Percentiles rank a stretch among this genome's conserved stretches.
Conservation (phyloP, 73 alveolate genomes). For the Paramecium sonneborni region DNA sequence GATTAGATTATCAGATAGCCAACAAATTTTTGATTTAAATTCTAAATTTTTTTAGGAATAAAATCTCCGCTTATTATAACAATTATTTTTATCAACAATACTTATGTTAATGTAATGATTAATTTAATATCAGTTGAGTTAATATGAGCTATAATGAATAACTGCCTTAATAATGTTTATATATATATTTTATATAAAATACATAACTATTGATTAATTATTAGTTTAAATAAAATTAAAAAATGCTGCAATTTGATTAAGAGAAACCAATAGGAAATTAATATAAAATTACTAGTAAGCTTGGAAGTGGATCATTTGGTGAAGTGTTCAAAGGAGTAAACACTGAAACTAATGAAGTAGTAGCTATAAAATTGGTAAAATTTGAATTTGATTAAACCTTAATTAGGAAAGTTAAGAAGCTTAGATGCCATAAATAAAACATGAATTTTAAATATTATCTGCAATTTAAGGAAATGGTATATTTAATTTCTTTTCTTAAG, state of each 20-base stretch:
- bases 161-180: background rate
- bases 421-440: slow-evolving; percentile 22
- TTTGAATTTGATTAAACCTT: background rate
- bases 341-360: slow-evolving; percentile 9
- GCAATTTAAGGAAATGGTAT: slow-evolving; percentile 33
- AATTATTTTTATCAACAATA: too few species aligned
- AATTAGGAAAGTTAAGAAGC: slow-evolving; percentile 47
- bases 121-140: too few species aligned
- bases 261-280: slow-evolving; percentile 1
- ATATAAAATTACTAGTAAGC: background rate
- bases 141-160: too few species aligned
- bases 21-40: too few species aligned
- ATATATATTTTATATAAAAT: background rate
- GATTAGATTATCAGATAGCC: too few species aligned
- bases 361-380: slow-evolving; percentile 42
- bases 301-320: slow-evolving; percentile 51
- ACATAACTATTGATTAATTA: background rate
- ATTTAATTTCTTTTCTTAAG: slow-evolving; percentile 14
- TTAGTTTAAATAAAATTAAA: background rate
- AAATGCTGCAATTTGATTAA: slow-evolving; percentile 31
- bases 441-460: slow-evolving; percentile 15
- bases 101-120: too few species aligned
- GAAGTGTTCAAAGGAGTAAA: slow-evolving; percentile 33
- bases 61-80: too few species aligned
- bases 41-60: too few species aligned